Evolutionary conservation across 768 basidiomycete genomes (phyloP).

Genomic region (Leucocoprinus leucothites): DNA sequence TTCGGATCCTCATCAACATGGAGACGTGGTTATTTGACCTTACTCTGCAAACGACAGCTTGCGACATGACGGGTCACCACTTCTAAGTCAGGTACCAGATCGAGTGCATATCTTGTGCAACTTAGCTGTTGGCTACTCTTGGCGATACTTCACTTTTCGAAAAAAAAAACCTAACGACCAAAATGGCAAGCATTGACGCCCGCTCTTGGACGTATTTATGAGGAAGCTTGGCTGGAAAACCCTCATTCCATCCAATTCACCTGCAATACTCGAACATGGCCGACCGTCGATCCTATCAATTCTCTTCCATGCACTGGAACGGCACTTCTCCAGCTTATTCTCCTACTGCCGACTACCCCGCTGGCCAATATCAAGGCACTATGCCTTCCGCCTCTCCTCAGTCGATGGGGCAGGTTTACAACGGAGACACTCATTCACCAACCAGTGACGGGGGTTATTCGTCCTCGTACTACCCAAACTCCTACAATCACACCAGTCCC

Average conservation of each 20-base stretch:
- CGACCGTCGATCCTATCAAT: slow-evolving; percentile 30
- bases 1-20: slow-evolving; percentile 14
- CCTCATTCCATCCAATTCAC: slow-evolving; percentile 7
- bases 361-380: slow-evolving; percentile 1
- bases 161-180: slow-evolving; percentile 23
- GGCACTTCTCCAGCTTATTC: slow-evolving; percentile 12
- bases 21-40: slow-evolving; percentile 16
- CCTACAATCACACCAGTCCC: slow-evolving; percentile 21
- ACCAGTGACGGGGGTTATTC: slow-evolving; percentile 17
- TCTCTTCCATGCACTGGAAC: slow-evolving; percentile 34
- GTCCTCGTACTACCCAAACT: slow-evolving; percentile 21
- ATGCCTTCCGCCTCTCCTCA: background rate
- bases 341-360: background rate
- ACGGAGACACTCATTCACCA: background rate
- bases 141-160: slow-evolving; percentile 13
- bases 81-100: slow-evolving; percentile 19
- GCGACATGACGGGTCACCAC: slow-evolving; percentile 16
- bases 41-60: slow-evolving; percentile 12
- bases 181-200: slow-evolving; percentile 19
- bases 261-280: slow-evolving; percentile 19
- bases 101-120: slow-evolving; percentile 9
- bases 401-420: slow-evolving; percentile 6
- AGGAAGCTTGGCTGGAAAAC: background rate
- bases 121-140: slow-evolving; percentile 1
- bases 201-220: slow-evolving; percentile 27